These are phyloP conservation scores for Cercospora sojina DNA, from an alignment of 2,329 filamentous ascomycete genomes.

Conservation along the genomic window DNA sequence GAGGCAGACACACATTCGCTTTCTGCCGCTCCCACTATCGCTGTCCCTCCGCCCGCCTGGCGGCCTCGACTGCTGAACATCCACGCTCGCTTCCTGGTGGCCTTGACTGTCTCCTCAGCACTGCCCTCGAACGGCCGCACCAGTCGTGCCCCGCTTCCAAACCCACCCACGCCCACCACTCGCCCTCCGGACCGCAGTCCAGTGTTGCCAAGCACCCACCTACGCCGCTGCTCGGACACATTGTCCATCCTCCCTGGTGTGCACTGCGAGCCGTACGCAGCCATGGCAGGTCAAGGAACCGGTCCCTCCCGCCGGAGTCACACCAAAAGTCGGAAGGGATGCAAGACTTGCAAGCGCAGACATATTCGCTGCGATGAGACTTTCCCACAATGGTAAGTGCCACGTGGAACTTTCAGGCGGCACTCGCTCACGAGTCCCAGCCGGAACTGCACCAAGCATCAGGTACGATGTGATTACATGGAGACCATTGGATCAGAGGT, in stretches of 20 bases:
- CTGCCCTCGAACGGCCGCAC: neutral
- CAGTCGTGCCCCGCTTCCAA: neutral
- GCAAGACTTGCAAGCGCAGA: constrained; percentile 94
- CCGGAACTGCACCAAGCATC: constrained; percentile 98
- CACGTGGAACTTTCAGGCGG: neutral
- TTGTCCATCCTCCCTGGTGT: neutral
- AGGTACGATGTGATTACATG: constrained; percentile 97
- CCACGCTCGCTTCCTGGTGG: constrained; percentile 6
- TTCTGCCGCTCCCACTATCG: constrained; percentile 3
- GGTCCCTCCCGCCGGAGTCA: constrained; percentile 89
- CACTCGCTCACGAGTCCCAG: constrained; percentile 47
- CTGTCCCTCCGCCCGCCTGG: constrained; percentile 1
- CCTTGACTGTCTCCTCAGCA: neutral
- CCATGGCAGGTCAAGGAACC: constrained; percentile 90
- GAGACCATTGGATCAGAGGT: constrained; percentile 70
- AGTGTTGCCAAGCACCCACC: neutral
- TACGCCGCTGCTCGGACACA: neutral
- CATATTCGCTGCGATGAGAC: constrained; percentile 98
- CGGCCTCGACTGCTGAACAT: neutral
- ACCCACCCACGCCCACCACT: neutral
- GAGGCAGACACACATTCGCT: constrained; percentile 18
- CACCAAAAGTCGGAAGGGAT: constrained; percentile 98
- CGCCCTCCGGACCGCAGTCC: neutral
- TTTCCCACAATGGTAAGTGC: constrained; percentile 89
- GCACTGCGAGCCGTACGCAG: constrained; percentile 7